Percentiles rank a stretch among this genome's conserved stretches.
Evolutionary conservation across 192 early-diverging fungal species (phyloP).

Genomic region (Coemansia sp.): DNA sequence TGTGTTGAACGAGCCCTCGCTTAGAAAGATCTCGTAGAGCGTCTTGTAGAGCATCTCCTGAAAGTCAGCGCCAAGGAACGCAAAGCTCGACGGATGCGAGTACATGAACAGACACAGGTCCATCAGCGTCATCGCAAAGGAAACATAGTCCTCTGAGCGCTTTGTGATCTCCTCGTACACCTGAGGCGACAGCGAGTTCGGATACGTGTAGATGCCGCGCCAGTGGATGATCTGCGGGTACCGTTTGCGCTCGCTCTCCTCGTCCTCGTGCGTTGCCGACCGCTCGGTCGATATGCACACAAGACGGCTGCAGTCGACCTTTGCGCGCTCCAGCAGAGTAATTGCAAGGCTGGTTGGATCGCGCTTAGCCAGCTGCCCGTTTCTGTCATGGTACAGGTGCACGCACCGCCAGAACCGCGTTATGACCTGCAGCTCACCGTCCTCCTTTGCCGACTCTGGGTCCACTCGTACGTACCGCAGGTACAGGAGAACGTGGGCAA

Average conservation of each 20-base stretch:
- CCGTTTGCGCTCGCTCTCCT: conserved; percentile 24
- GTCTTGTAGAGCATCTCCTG: conserved; percentile 54
- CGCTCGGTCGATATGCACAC: conserved; percentile 50
- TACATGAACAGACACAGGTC: conserved; percentile 53
- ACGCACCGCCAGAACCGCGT: conserved; percentile 55
- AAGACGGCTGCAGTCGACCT: conserved; percentile 45
- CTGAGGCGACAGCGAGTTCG: conserved; percentile 48
- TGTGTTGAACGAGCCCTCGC: conserved; percentile 44
- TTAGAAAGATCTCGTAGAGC: conserved; percentile 46
- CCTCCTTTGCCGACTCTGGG: conserved; percentile 13
- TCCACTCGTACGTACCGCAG: conserved; percentile 43
- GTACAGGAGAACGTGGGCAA: conserved; percentile 47
- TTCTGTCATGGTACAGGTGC: conserved; percentile 43
- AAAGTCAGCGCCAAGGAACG: conserved; percentile 44
- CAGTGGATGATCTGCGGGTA: conserved; percentile 48
- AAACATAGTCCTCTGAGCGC: conserved; percentile 47
- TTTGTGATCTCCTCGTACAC: conserved; percentile 47
- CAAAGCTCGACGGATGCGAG: conserved; percentile 51
- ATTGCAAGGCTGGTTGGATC: conserved; percentile 41
- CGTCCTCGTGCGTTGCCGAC: conserved; percentile 31
- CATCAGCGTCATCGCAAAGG: conserved; percentile 48
- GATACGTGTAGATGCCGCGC: conserved; percentile 42
- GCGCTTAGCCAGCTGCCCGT: conserved; percentile 32
- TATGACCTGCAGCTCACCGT: conserved; percentile 38
- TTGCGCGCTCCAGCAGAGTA: conserved; percentile 40